These are phyloP conservation scores for Rheum nobile DNA, from an alignment of 148 eudicot species.

Conservation along the genomic window DNA sequence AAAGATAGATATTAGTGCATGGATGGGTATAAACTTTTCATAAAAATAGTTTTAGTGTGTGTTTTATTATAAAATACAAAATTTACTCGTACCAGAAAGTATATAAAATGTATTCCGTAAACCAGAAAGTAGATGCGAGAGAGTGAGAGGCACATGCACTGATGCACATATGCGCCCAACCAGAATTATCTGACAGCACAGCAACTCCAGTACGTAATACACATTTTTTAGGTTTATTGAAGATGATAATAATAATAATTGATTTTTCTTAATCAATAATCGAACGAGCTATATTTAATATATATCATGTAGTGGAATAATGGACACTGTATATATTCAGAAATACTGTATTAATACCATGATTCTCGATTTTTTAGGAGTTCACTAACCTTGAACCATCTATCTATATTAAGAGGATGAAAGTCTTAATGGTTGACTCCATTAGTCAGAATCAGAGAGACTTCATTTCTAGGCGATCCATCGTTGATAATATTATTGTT, in stretches of 20 bases:
- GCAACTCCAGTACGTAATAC: background rate
- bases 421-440: no score
- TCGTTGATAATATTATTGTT: no score
- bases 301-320: background rate
- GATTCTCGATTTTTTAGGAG: no score
- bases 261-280: background rate
- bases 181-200: background rate
- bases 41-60: no score
- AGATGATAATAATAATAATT: background rate
- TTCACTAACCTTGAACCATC: no score
- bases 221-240: background rate
- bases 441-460: no score
- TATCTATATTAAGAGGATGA: no score
- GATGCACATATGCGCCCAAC: slow-evolving; percentile 5
- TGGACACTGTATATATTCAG: background rate
- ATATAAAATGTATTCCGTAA: background rate
- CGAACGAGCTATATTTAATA: background rate
- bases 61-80: no score
- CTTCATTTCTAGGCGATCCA: no score
- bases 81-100: background rate
- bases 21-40: no score
- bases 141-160: background rate
- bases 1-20: no score
- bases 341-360: no score
- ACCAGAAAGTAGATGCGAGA: background rate